Evolutionary conservation across 768 basidiomycete species (phyloP), one percentile per base, ranked within the genome.

Genomic region (Tricholoma sp.): DNA sequence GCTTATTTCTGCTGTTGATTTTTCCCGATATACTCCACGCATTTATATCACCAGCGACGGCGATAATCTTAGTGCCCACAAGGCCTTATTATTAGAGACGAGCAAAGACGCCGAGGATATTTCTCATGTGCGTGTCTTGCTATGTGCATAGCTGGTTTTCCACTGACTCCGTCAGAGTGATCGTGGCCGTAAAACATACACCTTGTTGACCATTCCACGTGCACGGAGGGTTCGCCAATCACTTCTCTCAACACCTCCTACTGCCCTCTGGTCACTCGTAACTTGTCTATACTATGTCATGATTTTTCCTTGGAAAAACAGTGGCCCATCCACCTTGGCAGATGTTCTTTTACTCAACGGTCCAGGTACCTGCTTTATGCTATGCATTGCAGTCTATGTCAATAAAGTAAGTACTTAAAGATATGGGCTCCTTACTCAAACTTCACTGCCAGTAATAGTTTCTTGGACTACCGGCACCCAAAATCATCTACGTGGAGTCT

Each of bases 271-370:
- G 50, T 92, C 91, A 11, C 70, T 96, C 44, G 55, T 79, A 15
- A 69, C 69, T 34, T 87, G 89, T 58, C 63, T 92, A 29, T 83
- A 82, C 68, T 73, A 82, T 59, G 65, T 94, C 57, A 79, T 82
- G 0, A 47, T 91, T 33, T 57, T 64, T 1, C 89, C 88, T 2
- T 56, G 84, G 8, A 58, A 76, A n/a, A 64, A 58, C 49, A 51
- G 50, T 13, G 45, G 48, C 36, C 55, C 15, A 57, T 73, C 59
- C 34, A 52, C 36, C 3, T 83, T 85, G 63, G 81, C 85, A 28
- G 93, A 98, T 56, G 73, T 92, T 29, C 75, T 99, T 50, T 73
- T 99, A 51, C 71, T 98, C 29, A 98, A 98, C 69, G 97, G 97
- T 1, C 97, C 97, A 0, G 96, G 97, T 13, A 98, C 96, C 6